phyloP scores from a whole-genome alignment of 164 flowering plant genomes.

The Malania oleifera region DNA sequence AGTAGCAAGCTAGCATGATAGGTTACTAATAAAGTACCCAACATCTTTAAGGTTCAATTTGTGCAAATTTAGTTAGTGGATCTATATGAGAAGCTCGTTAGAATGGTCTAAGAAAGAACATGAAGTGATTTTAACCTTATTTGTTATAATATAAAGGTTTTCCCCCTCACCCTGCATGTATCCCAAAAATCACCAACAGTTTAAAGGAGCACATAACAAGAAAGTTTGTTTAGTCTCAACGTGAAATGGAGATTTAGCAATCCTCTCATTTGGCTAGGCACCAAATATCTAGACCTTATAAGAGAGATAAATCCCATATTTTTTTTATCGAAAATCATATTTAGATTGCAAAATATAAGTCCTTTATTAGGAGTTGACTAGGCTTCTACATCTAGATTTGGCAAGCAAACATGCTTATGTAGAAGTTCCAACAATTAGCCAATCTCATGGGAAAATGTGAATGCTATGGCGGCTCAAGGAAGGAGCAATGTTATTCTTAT shows the following conservation, averaged over 20 bases:
- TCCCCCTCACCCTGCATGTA: neutral
- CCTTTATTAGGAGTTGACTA: too few relatives aligned
- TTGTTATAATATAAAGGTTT: neutral
- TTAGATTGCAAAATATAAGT: too few relatives aligned
- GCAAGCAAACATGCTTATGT: too few relatives aligned
- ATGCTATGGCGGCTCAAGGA: too few relatives aligned
- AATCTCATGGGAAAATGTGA: too few relatives aligned
- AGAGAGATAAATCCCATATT: neutral
- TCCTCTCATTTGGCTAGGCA: neutral
- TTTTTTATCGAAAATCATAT: too few relatives aligned
- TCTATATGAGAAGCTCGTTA: conserved; percentile 1
- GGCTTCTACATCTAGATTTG: too few relatives aligned
- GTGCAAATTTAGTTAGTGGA: conserved; percentile 9
- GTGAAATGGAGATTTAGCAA: conserved; percentile 6
- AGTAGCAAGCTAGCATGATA: too few relatives aligned
- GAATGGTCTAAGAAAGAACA: neutral
- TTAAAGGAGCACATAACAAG: conserved; percentile 3
- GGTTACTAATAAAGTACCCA: neutral
- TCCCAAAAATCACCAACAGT: conserved; percentile 19
- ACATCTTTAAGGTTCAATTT: neutral
- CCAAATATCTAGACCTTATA: neutral
- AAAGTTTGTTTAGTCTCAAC: neutral
- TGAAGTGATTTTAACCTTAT: neutral
- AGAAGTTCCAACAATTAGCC: too few relatives aligned
- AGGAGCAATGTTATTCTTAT: too few relatives aligned